Base-by-base conservation (phyloP, 108 stramenopile genomes). In the Nitzschia palea region DNA sequence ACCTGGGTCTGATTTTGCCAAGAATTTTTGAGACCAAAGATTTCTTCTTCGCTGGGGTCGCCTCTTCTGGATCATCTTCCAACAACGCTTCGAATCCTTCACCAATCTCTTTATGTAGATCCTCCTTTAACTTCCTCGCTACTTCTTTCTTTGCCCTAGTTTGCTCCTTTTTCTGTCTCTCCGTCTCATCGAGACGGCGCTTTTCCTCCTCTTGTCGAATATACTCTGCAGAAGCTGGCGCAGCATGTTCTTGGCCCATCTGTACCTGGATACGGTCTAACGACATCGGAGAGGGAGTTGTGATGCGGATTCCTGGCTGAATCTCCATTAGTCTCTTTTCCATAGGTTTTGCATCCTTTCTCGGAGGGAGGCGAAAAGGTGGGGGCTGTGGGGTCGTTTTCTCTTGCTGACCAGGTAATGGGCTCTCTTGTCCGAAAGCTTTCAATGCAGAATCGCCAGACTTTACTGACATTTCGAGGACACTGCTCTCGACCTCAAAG, bases 261-360 rank as follows among this genome's bases (percentile, higher is more conserved):
- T 76, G 74, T 4, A 67, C 67, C 15, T 76, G 54, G 54, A 51
- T 25, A 26, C 74, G 74, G 40, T 68, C 66, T 30, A 76, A 32
- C 5, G 67, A 58, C 74, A 76, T 68, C 29, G 74, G 74, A 40
- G 74, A 67, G 14, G 74, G 74, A 0, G 74, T 54, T 8, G 48
- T 51, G 27, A 76, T 55, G 15, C 12, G 28, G 23, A 76, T 37
- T n/a, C 74, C 74, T 18, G 44, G 48, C 31, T 62, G 66, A 23
- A 76, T 62, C 1, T 68, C 62, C 52, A 76, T 56, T 23, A 59
- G 36, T 32, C 61, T 66, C 40, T 43, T 57, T 12, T 29, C 45
- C n/a, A 34, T 30, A 23, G 50, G 33, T 18, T 26, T 47, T 34
- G 12, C 65, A 53, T 35, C 51, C 17, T 10, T 36, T 26, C 15